Evolutionary conservation across 2,329 filamentous ascomycete genomes (phyloP), one percentile per base, ranked within the genome.

Genomic region (Cytospora chrysosperma): DNA sequence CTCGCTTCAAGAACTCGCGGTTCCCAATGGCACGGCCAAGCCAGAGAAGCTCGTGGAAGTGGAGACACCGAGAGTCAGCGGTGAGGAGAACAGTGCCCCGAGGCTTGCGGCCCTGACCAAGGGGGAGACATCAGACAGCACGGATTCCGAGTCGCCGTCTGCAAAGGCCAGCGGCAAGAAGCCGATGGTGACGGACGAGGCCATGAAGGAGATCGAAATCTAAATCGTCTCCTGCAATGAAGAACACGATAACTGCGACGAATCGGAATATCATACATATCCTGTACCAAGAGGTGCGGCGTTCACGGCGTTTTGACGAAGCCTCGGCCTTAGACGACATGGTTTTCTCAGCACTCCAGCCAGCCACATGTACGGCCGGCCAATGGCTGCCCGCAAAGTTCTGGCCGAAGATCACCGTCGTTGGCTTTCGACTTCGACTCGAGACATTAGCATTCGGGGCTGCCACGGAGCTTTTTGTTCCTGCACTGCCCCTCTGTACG

Each of bases 151-250:
- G 43, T 61, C 59, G 12, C 59, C 59, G 3, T 62, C 70, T 10
- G 66, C 69, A 40, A 79, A 78, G 66, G 66, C 70, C 40, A 81
- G 80, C 65, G 79, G 78, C 64, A 83, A 82, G 70, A 73, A 78
- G 63, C 71, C 75, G 9, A 75, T 76, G 61, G 74, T 77, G 47
- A 68, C 75, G 13, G 83, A 84, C 61, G 82, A 81, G 64, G 75
- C 78, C 34, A 85, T 87, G 83, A 87, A 85, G 77, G 84, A 82
- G 65, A 87, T 87, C 74, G 83, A 86, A 74, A 87, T 87, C 69
- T 87, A 76, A 70, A 67, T 65, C 4, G 61, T 61, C 62, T 66
- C 67, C 68, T 64, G 63, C 66, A 62, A 70, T 66, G 67, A 71
- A 63, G 69, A 68, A 66, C 56, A 70, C 65, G 69, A 70, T 64